Evolutionary conservation across 2,329 filamentous ascomycete species (phyloP), one percentile per base, ranked within the genome.

Genomic region (Sporothrix protearum): DNA sequence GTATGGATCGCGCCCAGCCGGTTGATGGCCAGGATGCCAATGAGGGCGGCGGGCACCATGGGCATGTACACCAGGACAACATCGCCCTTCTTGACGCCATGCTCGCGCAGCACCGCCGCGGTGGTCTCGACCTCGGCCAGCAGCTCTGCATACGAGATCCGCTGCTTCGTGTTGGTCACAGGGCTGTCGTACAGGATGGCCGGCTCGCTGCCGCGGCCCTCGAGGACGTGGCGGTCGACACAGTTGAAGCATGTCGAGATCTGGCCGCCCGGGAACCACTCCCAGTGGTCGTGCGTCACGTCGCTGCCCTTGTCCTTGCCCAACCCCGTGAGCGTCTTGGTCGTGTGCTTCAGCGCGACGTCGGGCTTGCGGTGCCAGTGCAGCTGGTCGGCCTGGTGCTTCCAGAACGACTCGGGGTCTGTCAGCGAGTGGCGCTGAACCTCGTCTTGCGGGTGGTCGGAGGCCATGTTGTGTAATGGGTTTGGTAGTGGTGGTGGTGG

Each of bases 21-120:
- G 73, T 89, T 89, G 72, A 92, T 88, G 30, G 95, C 94, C 3
- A 97, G 87, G 75, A 96, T 93, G 10, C 92, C 94, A 73, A 96
- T 89, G n/a, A 97, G 80, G 1, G 94, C 92, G 0, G 93, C 90
- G 0, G 95, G 94, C 57, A 97, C 93, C 94, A 97, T 97, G 70
- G 94, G 94, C 94, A 97, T 97, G 80, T 97, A 98, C 36, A 97
- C 87, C 74, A 97, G 85, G 6, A 97, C 93, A 0, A 96, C 91
- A 82, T 97, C 92, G 1, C 94, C 94, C 80, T 88, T 93, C 75
- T 85, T 85, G 5, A 97, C 91, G 0, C 94, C 94, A 76, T 95
- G 90, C 79, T 96, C 92, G 71, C 91, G 84, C 77, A 98, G 80
- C 1, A 94, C 93, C 0, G 92, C 94, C 0, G 94, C 94, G 68